Evolutionary conservation across 805 yeast species (phyloP).

Genomic region (Saccharomycopsis javanensis): DNA sequence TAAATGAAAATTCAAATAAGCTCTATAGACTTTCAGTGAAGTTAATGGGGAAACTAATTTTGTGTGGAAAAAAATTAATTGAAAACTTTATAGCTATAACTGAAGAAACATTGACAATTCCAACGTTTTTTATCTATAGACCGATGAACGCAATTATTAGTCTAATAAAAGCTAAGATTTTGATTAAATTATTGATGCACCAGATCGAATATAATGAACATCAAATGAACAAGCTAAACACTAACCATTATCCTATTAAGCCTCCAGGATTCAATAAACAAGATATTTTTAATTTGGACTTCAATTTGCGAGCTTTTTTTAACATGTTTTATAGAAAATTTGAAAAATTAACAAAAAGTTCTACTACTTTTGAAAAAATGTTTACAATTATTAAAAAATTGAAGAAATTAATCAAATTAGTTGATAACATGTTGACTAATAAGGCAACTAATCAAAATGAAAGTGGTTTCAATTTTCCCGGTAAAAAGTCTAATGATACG

Average conservation of each 20-base stretch:
- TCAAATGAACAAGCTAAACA: neutral
- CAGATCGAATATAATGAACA: conserved; percentile 4
- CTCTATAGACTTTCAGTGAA: conserved; percentile 10
- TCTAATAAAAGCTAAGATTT: conserved; percentile 36
- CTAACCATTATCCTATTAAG: conserved; percentile 21
- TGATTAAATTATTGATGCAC: conserved; percentile 30
- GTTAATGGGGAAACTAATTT: conserved; percentile 31
- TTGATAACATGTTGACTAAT: conserved; percentile 12
- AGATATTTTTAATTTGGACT: conserved; percentile 16
- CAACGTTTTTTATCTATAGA: conserved; percentile 44
- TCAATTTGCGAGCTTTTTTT: conserved; percentile 17
- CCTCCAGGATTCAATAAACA: conserved; percentile 24
- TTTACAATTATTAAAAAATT: conserved; percentile 19
- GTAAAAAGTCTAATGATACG: neutral
- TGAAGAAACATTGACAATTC: conserved; percentile 32
- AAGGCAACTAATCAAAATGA: conserved; percentile 5
- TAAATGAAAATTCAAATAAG: conserved; percentile 1
- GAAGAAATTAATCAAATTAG: conserved; percentile 17
- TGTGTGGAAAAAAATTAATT: conserved; percentile 37
- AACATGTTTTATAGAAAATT: conserved; percentile 16
- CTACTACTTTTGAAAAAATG: conserved; percentile 18
- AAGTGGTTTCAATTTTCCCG: conserved; percentile 14
- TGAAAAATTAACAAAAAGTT: conserved; percentile 12
- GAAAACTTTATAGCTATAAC: conserved; percentile 35
- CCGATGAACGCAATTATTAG: conserved; percentile 45